These are phyloP conservation scores for Coemansia sp. DNA, from an alignment of 192 early-diverging fungal genomes.

Conservation along the genomic window DNA sequence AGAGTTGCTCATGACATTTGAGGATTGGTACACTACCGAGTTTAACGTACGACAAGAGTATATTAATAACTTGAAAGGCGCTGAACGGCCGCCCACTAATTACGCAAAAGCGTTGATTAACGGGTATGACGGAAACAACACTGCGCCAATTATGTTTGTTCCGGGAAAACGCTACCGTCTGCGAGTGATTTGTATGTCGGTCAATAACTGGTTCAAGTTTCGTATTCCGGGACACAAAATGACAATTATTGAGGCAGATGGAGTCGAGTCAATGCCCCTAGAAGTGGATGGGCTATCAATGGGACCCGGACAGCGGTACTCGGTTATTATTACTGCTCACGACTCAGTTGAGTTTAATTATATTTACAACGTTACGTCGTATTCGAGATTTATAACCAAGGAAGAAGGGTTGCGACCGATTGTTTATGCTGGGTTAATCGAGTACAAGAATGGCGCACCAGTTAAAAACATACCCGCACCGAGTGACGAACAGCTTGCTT, in stretches of 20 bases:
- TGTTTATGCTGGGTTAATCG: slow-evolving; percentile 15
- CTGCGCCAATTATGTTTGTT: slow-evolving; percentile 55
- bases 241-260: slow-evolving; percentile 75
- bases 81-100: background rate
- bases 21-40: slow-evolving; percentile 66
- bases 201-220: slow-evolving; percentile 65
- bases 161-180: slow-evolving; percentile 77
- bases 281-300: slow-evolving; percentile 57
- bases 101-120: slow-evolving; percentile 32
- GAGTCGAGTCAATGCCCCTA: slow-evolving; percentile 56
- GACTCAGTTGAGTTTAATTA: slow-evolving; percentile 59
- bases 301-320: slow-evolving; percentile 71
- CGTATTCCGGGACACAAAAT: slow-evolving; percentile 73
- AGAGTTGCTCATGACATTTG: slow-evolving; percentile 62
- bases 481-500: background rate
- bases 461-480: background rate
- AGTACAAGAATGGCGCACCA: slow-evolving; percentile 10
- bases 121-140: slow-evolving; percentile 34
- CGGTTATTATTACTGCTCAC: slow-evolving; percentile 70
- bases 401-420: slow-evolving; percentile 48
- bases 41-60: slow-evolving; percentile 31
- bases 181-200: slow-evolving; percentile 70
- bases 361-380: slow-evolving; percentile 62
- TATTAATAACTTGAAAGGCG: background rate
- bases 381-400: slow-evolving; percentile 58